These are phyloP conservation scores for Pascua guehoae DNA, from an alignment of 1,284 basidiomycete genomes.

Conservation along the genomic window DNA sequence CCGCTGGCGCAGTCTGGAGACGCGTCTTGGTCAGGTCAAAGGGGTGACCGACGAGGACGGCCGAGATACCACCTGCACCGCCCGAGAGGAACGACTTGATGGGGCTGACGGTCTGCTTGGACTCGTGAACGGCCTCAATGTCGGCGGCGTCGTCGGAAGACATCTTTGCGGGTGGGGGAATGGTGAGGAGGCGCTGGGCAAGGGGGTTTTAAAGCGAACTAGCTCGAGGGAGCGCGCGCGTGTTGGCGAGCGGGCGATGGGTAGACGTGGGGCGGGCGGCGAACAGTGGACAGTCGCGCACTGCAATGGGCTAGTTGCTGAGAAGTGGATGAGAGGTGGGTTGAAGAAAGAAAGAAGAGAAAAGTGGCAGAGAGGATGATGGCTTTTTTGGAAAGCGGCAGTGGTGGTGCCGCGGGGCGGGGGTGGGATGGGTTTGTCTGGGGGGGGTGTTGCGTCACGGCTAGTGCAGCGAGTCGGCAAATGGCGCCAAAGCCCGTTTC, in stretches of 20 bases:
- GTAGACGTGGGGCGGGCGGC: too few species aligned
- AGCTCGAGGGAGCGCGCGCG: background rate
- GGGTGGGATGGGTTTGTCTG: too few species aligned
- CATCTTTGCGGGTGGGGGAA: conserved; percentile 18
- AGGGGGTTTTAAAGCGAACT: background rate
- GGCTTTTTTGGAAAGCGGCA: too few species aligned
- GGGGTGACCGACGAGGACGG: conserved; percentile 71
- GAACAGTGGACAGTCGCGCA: too few species aligned
- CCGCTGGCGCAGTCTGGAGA: conserved; percentile 86
- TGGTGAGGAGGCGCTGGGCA: background rate
- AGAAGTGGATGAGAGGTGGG: too few species aligned
- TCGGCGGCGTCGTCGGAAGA: conserved; percentile 31
- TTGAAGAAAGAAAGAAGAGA: conserved; percentile 1
- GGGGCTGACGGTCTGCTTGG: conserved; percentile 39
- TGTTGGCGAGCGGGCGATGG: background rate
- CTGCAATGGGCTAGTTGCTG: too few species aligned
- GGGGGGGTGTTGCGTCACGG: background rate
- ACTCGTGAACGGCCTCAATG: conserved; percentile 23
- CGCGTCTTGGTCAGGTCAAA: conserved; percentile 97
- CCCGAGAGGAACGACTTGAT: conserved; percentile 84
- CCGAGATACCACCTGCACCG: conserved; percentile 72
- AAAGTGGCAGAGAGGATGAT: background rate
- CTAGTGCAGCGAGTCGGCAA: conserved; percentile 3
- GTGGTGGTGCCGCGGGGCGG: too few species aligned
- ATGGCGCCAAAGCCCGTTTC: background rate